Evolutionary conservation across 768 basidiomycete species (phyloP).

Genomic region (Xerocomellus chrysenteron): DNA sequence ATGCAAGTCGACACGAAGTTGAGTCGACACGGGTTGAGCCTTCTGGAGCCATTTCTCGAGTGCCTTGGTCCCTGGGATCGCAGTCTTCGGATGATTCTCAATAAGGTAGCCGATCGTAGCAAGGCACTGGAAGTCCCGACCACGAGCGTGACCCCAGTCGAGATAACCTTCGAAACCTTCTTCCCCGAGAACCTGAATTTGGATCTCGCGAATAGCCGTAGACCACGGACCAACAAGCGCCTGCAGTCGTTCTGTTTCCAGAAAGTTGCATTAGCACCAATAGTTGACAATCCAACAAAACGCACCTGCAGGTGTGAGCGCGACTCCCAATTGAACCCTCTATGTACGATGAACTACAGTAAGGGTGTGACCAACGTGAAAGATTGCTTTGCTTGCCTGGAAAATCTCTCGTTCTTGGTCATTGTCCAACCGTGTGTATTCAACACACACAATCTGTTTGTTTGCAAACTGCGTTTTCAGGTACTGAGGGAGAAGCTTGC

Average conservation of each 20-base stretch:
- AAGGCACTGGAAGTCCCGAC: constrained; percentile 47
- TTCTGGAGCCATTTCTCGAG: constrained; percentile 41
- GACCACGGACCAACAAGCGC: constrained; percentile 50
- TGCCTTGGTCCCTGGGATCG: constrained; percentile 24
- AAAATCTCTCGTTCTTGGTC: constrained; percentile 70
- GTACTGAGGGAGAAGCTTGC: constrained; percentile 35
- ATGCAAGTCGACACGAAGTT: constrained; percentile 28
- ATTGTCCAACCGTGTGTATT: constrained; percentile 47
- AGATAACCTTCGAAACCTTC: constrained; percentile 39
- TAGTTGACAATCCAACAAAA: neutral
- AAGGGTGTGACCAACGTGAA: neutral
- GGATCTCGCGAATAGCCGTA: constrained; percentile 41
- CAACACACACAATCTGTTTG: constrained; percentile 51
- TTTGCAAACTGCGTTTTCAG: constrained; percentile 40
- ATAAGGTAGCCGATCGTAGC: constrained; percentile 37
- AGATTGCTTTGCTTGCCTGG: constrained; percentile 36
- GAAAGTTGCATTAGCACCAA: neutral
- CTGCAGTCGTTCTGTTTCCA: constrained; percentile 44
- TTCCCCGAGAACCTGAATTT: constrained; percentile 35
- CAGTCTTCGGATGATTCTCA: constrained; percentile 29
- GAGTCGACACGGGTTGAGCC: constrained; percentile 24
- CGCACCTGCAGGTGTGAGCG: constrained; percentile 49
- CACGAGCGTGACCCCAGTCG: constrained; percentile 44
- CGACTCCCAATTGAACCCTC: constrained; percentile 54
- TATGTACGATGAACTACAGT: constrained; percentile 15